These are phyloP conservation scores for Aspergillus costaricaensis DNA, from an alignment of 2,329 filamentous ascomycete species.

Conservation along the genomic window DNA sequence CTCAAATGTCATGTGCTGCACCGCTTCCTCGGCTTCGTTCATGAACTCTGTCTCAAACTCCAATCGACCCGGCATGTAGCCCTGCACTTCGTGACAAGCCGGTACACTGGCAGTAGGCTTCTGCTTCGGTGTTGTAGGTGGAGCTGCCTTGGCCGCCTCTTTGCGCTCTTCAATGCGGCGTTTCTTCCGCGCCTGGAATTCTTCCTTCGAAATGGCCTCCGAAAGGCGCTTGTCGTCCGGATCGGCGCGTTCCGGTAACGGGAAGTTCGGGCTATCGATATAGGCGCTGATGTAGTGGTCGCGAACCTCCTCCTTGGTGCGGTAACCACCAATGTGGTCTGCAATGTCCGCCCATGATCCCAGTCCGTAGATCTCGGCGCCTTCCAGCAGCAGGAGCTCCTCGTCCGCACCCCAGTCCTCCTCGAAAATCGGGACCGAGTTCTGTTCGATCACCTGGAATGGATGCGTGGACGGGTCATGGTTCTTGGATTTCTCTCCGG, in stretches of 20 bases:
- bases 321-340: constrained; percentile 94
- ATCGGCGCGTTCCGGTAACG: constrained; percentile 81
- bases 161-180: constrained; percentile 88
- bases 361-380: constrained; percentile 91
- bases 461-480: constrained; percentile 86
- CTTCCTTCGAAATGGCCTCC: constrained; percentile 79
- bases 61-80: constrained; percentile 95
- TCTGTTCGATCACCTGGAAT: constrained; percentile 94
- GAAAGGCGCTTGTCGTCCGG: constrained; percentile 77
- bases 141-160: constrained; percentile 79
- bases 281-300: constrained; percentile 92
- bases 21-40: constrained; percentile 96
- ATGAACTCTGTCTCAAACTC: constrained; percentile 98
- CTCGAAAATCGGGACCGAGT: constrained; percentile 95
- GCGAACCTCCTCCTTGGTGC: constrained; percentile 91
- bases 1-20: constrained; percentile 98
- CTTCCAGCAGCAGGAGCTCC: constrained; percentile 88
- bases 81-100: constrained; percentile 95
- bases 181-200: constrained; percentile 93
- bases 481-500: constrained; percentile 75
- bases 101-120: constrained; percentile 96
- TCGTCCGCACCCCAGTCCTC: constrained; percentile 97
- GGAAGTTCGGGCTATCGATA: constrained; percentile 79
- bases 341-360: constrained; percentile 98
- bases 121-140: constrained; percentile 83